Conservation (phyloP, 306 rosid genomes). For the Dalbergia cochinchinensis region DNA sequence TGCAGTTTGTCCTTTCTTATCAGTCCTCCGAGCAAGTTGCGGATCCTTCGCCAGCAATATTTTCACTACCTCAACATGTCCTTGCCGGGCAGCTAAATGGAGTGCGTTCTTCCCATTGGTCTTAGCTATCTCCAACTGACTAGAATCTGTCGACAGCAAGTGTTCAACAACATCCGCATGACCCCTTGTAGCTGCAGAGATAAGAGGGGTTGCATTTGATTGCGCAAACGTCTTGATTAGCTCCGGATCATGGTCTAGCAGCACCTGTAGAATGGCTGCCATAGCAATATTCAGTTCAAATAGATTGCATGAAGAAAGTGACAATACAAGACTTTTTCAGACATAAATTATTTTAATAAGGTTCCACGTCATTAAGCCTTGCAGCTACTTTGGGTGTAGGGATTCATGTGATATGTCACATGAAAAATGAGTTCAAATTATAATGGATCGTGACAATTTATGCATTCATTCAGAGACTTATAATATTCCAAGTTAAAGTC, state of each 20-base stretch:
- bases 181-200: constrained; percentile 81
- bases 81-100: constrained; percentile 88
- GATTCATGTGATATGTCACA: no score
- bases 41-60: constrained; percentile 67
- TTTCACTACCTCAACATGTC: constrained; percentile 69
- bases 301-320: neutral
- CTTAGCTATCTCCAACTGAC: constrained; percentile 70
- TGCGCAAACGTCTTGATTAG: constrained; percentile 80
- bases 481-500: no score
- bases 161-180: constrained; percentile 68
- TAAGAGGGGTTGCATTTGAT: constrained; percentile 85
- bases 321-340: no score
- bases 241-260: constrained; percentile 72
- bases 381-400: no score
- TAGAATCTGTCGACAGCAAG: constrained; percentile 60
- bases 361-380: no score
- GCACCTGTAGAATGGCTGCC: constrained; percentile 64
- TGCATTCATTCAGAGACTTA: no score
- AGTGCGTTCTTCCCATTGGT: constrained; percentile 89
- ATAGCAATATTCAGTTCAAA: neutral
- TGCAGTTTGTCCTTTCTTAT: constrained; percentile 91
- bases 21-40: constrained; percentile 78
- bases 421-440: no score
- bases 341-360: no score
- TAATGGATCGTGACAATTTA: no score